These are phyloP conservation scores for Aspergillus sergii DNA, from an alignment of 2,329 filamentous ascomycete species.

Conservation along the genomic window DNA sequence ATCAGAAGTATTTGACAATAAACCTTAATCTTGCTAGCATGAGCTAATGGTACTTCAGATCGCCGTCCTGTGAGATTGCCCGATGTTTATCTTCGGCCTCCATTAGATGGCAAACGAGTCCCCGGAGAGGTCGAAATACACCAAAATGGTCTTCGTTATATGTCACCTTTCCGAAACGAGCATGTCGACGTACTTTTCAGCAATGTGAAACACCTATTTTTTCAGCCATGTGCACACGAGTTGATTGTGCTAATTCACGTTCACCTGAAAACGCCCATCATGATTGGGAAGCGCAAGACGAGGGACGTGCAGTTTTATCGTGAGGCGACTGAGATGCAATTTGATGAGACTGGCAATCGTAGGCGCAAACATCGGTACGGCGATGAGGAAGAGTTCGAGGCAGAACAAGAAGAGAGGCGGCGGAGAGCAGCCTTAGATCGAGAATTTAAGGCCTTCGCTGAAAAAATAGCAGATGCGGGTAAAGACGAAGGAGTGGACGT, in stretches of 20 bases:
- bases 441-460: conserved; percentile 92
- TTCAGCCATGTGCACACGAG: conserved; percentile 95
- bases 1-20: conserved; percentile 73
- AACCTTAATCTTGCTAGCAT: not conserved
- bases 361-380: conserved; percentile 97
- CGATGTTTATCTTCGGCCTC: conserved; percentile 92
- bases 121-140: conserved; percentile 96
- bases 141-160: conserved; percentile 96
- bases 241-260: conserved; percentile 98
- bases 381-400: conserved; percentile 98
- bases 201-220: conserved; percentile 98
- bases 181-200: conserved; percentile 95
- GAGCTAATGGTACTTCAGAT: conserved; percentile 61
- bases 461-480: conserved; percentile 95
- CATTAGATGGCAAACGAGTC: conserved; percentile 94
- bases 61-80: conserved; percentile 87
- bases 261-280: conserved; percentile 95
- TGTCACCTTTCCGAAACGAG: conserved; percentile 76
- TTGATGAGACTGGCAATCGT: conserved; percentile 96
- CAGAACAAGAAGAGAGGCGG: conserved; percentile 93
- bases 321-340: conserved; percentile 97
- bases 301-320: conserved; percentile 98
- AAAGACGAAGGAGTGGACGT: conserved; percentile 89
- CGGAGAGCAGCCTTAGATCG: conserved; percentile 90
- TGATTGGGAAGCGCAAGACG: conserved; percentile 98